A percentile compares a stretch with the other conserved stretches of the same genome.
phyloP scores from a whole-genome alignment of 768 basidiomycete genomes.

The Auriscalpium orientale region DNA sequence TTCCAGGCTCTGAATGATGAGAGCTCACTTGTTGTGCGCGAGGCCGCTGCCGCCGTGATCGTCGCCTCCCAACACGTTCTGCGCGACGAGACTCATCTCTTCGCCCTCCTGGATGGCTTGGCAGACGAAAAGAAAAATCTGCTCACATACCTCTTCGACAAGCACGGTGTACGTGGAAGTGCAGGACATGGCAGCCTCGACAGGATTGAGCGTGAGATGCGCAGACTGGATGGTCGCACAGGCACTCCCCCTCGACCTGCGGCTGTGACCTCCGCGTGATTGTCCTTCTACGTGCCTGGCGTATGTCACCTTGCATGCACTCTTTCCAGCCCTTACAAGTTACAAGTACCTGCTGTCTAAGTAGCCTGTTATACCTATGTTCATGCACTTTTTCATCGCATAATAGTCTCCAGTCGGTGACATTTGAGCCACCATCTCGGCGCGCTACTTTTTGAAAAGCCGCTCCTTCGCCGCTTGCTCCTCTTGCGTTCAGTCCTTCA shows the following conservation, averaged over 20 bases:
- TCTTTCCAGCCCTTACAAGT: no score
- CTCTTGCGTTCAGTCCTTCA: no score
- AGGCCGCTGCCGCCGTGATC: conserved; percentile 75
- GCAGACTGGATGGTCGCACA: conserved; percentile 69
- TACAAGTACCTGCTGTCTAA: no score
- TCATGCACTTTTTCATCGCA: no score
- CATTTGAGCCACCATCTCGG: no score
- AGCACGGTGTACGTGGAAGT: conserved; percentile 63
- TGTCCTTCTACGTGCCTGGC: no score
- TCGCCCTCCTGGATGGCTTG: conserved; percentile 70
- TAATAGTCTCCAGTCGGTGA: no score
- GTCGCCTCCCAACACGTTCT: conserved; percentile 80
- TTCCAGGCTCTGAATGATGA: conserved; percentile 62
- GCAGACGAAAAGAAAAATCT: conserved; percentile 90
- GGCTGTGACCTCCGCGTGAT: neutral
- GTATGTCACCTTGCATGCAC: no score
- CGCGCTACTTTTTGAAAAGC: no score
- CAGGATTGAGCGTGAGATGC: conserved; percentile 74
- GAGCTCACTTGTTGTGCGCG: conserved; percentile 69
- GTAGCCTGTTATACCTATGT: no score
- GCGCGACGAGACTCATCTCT: conserved; percentile 77
- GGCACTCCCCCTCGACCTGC: conserved; percentile 50
- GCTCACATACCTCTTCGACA: conserved; percentile 83
- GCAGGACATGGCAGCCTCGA: conserved; percentile 31
- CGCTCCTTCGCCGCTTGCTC: no score